phyloP scores from a whole-genome alignment of 108 stramenopile species.

The Cyclostephanos invisitatus region DNA sequence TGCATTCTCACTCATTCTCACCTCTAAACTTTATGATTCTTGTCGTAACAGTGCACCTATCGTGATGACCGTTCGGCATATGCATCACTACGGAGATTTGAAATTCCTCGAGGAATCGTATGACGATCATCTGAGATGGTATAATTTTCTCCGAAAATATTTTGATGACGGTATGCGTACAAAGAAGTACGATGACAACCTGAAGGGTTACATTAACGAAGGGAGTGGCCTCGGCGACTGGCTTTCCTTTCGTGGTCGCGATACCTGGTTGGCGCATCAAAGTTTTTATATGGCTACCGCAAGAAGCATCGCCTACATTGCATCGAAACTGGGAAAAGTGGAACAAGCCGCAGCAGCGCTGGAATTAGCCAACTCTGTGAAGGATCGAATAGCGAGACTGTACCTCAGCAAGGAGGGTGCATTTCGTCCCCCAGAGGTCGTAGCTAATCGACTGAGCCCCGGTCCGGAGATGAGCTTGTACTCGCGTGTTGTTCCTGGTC shows the following conservation, averaged over 20 bases:
- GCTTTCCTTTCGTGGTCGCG: constrained; percentile 39
- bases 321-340: constrained; percentile 19
- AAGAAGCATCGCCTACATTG: constrained; percentile 47
- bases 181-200: constrained; percentile 42
- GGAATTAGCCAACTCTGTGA: constrained; percentile 19
- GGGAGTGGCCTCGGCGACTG: constrained; percentile 50
- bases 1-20: constrained; percentile 9
- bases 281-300: constrained; percentile 52
- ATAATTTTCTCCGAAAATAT: constrained; percentile 32
- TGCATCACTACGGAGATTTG: constrained; percentile 49
- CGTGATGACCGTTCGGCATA: constrained; percentile 39
- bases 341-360: constrained; percentile 4
- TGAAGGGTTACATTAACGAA: constrained; percentile 38
- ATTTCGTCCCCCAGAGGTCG: constrained; percentile 35
- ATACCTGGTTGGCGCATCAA: constrained; percentile 50
- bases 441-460: constrained; percentile 23
- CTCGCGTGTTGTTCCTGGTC: constrained; percentile 42
- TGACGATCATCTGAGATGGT: constrained; percentile 37
- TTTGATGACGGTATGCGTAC: constrained; percentile 40
- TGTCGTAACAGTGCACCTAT: constrained; percentile 26
- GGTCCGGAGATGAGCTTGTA: constrained; percentile 47
- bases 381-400: constrained; percentile 31
- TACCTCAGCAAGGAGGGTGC: constrained; percentile 37
- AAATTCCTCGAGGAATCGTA: constrained; percentile 33
- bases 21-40: not conserved